Conservation (phyloP, 2,329 filamentous ascomycete genomes). For the Allantophomopsis cytisporea region DNA sequence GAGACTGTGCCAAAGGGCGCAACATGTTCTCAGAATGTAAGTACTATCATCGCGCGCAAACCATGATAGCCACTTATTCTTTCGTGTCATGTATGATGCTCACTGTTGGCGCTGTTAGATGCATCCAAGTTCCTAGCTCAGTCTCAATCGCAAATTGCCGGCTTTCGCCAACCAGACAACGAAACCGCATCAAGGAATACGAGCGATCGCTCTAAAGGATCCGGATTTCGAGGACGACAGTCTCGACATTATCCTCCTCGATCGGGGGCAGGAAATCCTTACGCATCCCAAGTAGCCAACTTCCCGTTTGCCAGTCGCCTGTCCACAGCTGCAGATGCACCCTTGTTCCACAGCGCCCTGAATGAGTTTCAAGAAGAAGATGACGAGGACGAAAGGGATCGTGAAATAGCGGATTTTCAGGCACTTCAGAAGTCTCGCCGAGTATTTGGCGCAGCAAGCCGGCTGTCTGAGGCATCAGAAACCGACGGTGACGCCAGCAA, state of each 20-base stretch:
- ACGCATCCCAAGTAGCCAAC: conserved; percentile 60
- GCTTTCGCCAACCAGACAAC: conserved; percentile 48
- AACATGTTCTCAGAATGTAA: conserved; percentile 86
- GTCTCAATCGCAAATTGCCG: conserved; percentile 81
- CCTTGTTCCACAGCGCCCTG: conserved; percentile 84
- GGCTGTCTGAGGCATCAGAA: conserved; percentile 75
- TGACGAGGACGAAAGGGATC: conserved; percentile 78
- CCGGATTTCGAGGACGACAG: conserved; percentile 11
- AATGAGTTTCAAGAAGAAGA: conserved; percentile 90
- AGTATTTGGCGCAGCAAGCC: conserved; percentile 65
- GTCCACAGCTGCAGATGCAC: conserved; percentile 61
- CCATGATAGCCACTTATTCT: not conserved
- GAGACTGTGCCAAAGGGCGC: not conserved
- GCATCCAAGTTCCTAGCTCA: conserved; percentile 93
- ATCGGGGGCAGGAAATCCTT: conserved; percentile 52
- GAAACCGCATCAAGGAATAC: conserved; percentile 21
- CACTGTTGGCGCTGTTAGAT: conserved; percentile 39
- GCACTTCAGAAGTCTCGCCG: conserved; percentile 81
- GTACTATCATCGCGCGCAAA: conserved; percentile 19
- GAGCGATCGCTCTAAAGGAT: conserved; percentile 15
- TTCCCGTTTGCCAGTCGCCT: conserved; percentile 74
- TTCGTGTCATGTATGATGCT: not conserved
- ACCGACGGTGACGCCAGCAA: conserved; percentile 59
- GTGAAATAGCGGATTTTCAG: conserved; percentile 88
- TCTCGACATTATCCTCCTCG: conserved; percentile 13